Base-by-base conservation (phyloP, 805 yeast species). In the Cyberlindnera xylosilytica region DNA sequence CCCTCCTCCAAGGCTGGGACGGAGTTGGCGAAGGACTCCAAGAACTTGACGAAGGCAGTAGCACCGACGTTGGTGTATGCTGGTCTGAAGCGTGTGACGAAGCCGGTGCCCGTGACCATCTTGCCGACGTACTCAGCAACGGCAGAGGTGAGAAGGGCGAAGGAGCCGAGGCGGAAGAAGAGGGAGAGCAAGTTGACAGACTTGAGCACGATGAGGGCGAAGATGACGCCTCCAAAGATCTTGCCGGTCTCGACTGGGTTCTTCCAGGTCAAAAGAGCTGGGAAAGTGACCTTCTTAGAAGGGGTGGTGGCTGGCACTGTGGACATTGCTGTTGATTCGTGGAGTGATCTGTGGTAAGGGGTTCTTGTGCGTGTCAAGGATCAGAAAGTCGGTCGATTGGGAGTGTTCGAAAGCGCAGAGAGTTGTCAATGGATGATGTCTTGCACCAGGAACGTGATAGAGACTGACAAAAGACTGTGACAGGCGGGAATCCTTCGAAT, bases 111-210 rank as follows among this genome's bases (percentile, higher is more conserved):
- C 38, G 86, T 74, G 52, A 83, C 65, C 33, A 79, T 55, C 60
- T 83, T 83, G 48, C 95, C 84, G 44, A 73, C 71, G 59, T 81
- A 85, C 70, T 90, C 97, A 42, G 82, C 85, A 43, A 76, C 71
- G 39, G 89, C 93, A 38, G 91, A 74, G 22, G 75, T 51, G 40
- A 74, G 68, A 49, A 89, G 72, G 20, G 74, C 79, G 48, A 80
- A 64, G 61, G 79, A 79, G 41, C 79, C 66, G 35, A 83, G 47
- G 62, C 75, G 79, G 72, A 82, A 76, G 56, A 82, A 65, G 41
- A 81, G 65, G 49, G 79, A 76, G 54, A 81, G 54, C 52, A 85
- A 59, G 61, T 84, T 82, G 56, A 84, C 75, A 38, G 69, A 74
- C 63, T 83, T 85, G 55, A 83, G 58, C 27, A 81, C 62, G 40